Evolutionary conservation across 257 asterid genomes (phyloP).

Genomic region (Primulina huaijiensis): DNA sequence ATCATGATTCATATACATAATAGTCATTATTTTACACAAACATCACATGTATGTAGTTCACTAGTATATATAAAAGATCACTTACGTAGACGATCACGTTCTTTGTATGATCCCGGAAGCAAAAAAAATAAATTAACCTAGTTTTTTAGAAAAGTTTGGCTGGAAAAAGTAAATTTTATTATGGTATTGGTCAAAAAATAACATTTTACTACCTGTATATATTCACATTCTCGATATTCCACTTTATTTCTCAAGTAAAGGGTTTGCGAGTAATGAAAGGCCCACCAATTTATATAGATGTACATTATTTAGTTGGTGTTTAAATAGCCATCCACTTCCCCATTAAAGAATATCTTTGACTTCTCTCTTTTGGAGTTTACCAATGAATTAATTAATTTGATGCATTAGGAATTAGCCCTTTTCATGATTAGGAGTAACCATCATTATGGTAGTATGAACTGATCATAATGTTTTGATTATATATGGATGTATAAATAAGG

Average conservation of each 20-base stretch:
- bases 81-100: too few species aligned
- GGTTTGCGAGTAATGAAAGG: slow-evolving; percentile 30
- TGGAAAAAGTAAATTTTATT: too few species aligned
- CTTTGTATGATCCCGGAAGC: too few species aligned
- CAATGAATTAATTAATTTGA: background rate
- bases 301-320: slow-evolving; percentile 36
- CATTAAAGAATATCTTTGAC: background rate
- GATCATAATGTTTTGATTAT: background rate
- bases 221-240: background rate
- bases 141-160: too few species aligned
- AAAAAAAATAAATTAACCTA: too few species aligned
- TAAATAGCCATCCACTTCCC: slow-evolving; percentile 33
- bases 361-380: background rate
- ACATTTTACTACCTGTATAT: background rate
- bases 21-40: too few species aligned
- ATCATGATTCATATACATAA: too few species aligned
- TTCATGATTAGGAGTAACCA: background rate
- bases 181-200: background rate
- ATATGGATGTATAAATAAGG: too few species aligned
- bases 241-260: background rate
- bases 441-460: too few species aligned
- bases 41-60: too few species aligned
- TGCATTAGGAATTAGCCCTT: slow-evolving; percentile 8
- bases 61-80: too few species aligned
- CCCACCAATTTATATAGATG: slow-evolving; percentile 39